Evolutionary conservation across 2,329 filamentous ascomycete genomes (phyloP).

Genomic region (Ilyonectria robusta): DNA sequence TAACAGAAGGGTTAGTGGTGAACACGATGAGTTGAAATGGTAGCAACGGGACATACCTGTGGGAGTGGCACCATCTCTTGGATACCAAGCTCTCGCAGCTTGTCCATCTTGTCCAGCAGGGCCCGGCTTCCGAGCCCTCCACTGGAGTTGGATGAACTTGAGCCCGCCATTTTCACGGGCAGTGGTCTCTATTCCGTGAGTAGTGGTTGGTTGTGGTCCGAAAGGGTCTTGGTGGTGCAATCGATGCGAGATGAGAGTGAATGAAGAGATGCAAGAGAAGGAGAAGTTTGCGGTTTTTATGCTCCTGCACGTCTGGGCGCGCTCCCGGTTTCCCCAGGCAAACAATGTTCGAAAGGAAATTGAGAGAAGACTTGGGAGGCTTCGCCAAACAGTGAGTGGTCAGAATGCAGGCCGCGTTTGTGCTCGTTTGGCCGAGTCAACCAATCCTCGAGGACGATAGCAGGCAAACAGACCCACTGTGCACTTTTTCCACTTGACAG

Average conservation of each 20-base stretch:
- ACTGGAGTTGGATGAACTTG: constrained; percentile 8
- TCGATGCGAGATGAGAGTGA: background rate
- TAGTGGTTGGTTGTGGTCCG: background rate
- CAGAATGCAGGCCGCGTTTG: background rate
- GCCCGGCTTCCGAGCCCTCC: constrained; percentile 40
- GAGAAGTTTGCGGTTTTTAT: background rate
- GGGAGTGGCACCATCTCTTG: constrained; percentile 53
- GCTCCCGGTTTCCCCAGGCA: background rate
- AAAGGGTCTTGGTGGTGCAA: background rate
- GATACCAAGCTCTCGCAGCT: constrained; percentile 57
- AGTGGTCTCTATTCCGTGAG: background rate
- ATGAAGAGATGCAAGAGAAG: background rate
- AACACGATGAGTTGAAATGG: background rate
- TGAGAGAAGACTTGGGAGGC: background rate
- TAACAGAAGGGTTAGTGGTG: constrained; percentile 53
- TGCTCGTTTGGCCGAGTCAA: background rate
- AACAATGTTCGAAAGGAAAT: constrained; percentile 5
- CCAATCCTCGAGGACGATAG: background rate
- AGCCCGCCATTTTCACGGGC: constrained; percentile 23
- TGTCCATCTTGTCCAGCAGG: constrained; percentile 56
- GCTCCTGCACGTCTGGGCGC: background rate
- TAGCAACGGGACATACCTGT: constrained; percentile 65
- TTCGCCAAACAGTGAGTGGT: background rate
- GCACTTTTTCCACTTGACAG: background rate
- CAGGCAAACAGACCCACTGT: background rate